Conservation (phyloP, 2,329 filamentous ascomycete genomes). For the Neonectria sp. region DNA sequence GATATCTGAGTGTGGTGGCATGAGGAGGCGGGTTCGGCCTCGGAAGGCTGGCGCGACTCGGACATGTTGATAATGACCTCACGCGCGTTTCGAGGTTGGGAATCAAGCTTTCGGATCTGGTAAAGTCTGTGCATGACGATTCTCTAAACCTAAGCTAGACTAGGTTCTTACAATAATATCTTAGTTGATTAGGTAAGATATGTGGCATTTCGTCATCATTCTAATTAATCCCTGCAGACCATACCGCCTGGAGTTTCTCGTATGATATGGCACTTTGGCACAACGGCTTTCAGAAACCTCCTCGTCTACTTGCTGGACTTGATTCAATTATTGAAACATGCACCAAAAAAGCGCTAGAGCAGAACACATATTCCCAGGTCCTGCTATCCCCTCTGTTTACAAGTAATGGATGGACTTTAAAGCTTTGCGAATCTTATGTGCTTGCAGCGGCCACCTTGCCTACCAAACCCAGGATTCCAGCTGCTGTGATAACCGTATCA, state of each 20-base stretch:
- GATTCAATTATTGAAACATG: background rate
- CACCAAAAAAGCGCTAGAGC: background rate
- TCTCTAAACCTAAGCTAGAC: background rate
- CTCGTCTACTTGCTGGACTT: background rate
- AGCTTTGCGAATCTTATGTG: background rate
- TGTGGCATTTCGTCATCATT: background rate
- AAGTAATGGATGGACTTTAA: background rate
- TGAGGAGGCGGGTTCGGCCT: background rate
- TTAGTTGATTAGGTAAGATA: background rate
- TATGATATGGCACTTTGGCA: background rate
- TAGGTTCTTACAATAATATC: background rate
- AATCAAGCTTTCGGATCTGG: background rate
- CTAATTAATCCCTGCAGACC: background rate
- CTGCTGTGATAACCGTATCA: conserved; percentile 32
- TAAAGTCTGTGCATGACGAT: background rate
- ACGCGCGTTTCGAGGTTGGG: conserved; percentile 31
- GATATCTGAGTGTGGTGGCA: background rate
- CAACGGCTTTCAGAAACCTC: background rate
- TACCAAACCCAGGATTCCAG: conserved; percentile 37
- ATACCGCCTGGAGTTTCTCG: background rate
- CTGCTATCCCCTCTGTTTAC: background rate
- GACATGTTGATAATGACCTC: conserved; percentile 21
- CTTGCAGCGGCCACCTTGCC: conserved; percentile 33
- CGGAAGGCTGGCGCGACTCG: background rate
- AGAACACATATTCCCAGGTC: background rate